Percentiles rank a stretch among this genome's conserved stretches.
phyloP scores from a whole-genome alignment of 2,329 filamentous ascomycete genomes.

The Clarireedia hainanense region DNA sequence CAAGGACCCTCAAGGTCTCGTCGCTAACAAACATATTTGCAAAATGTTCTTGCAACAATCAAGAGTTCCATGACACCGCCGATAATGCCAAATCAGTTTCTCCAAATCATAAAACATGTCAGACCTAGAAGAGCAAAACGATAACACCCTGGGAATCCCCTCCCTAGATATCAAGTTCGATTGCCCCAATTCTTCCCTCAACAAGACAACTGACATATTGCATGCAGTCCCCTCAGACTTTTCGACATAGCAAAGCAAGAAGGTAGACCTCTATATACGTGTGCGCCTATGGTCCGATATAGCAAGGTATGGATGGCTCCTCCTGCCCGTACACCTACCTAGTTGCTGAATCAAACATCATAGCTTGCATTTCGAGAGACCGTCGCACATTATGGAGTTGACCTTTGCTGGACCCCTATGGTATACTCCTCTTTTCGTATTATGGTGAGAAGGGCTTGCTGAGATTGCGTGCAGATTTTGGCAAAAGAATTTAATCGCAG shows the following conservation, averaged over 20 bases:
- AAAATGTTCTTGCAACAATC: background rate
- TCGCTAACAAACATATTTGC: background rate
- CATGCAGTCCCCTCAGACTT: conserved; percentile 46
- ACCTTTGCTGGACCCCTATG: conserved; percentile 67
- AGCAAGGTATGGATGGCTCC: conserved; percentile 37
- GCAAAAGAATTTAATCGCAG: conserved; percentile 63
- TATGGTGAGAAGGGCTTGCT: background rate
- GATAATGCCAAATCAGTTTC: background rate
- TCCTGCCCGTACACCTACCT: background rate
- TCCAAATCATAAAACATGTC: background rate
- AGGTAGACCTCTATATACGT: conserved; percentile 47
- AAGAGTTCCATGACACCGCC: background rate
- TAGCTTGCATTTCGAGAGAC: conserved; percentile 63
- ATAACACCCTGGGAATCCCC: background rate
- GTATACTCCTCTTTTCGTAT: conserved; percentile 19
- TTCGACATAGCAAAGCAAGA: conserved; percentile 47
- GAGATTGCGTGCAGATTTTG: conserved; percentile 37
- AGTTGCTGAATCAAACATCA: conserved; percentile 16
- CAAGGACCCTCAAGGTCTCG: background rate
- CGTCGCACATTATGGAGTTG: conserved; percentile 54
- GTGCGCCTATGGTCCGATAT: conserved; percentile 62
- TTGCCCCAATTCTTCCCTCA: background rate
- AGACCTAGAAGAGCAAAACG: background rate
- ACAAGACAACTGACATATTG: background rate
- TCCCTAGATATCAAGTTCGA: conserved; percentile 6